phyloP scores from a whole-genome alignment of 108 stramenopile genomes.

The Chaetoceros muelleri region DNA sequence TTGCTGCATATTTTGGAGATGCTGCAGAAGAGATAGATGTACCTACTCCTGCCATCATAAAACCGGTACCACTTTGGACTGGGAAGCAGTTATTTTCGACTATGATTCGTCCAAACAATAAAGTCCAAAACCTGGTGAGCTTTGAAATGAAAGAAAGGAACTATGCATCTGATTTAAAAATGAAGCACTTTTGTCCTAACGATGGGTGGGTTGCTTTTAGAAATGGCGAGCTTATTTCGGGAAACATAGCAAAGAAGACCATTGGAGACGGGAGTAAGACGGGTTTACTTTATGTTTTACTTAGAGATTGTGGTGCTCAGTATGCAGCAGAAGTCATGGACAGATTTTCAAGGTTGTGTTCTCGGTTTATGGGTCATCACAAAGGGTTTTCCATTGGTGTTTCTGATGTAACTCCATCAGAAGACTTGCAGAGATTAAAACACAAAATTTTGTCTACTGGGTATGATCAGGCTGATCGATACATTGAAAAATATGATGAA shows the following conservation, averaged over 20 bases:
- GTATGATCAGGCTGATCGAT: constrained; percentile 71
- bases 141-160: constrained; percentile 93
- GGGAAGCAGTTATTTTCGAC: constrained; percentile 92
- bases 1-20: constrained; percentile 87
- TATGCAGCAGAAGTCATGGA: constrained; percentile 85
- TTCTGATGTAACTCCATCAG: constrained; percentile 92
- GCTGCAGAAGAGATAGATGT: constrained; percentile 87
- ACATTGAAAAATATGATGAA: constrained; percentile 75
- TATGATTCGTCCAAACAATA: constrained; percentile 79
- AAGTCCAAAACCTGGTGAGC: constrained; percentile 56
- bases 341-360: constrained; percentile 91
- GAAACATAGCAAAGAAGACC: constrained; percentile 93
- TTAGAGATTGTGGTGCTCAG: constrained; percentile 65
- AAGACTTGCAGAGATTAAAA: constrained; percentile 60
- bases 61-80: constrained; percentile 92
- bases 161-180: constrained; percentile 47
- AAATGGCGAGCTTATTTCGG: constrained; percentile 85
- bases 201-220: constrained; percentile 95
- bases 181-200: constrained; percentile 83
- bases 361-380: constrained; percentile 87
- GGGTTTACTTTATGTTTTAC: constrained; percentile 86
- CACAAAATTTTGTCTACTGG: constrained; percentile 68
- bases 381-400: constrained; percentile 95
- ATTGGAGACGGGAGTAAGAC: constrained; percentile 95
- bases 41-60: constrained; percentile 85